phyloP scores from a whole-genome alignment of 2,329 filamentous ascomycete genomes.

The Exophiala lecanii-corni region DNA sequence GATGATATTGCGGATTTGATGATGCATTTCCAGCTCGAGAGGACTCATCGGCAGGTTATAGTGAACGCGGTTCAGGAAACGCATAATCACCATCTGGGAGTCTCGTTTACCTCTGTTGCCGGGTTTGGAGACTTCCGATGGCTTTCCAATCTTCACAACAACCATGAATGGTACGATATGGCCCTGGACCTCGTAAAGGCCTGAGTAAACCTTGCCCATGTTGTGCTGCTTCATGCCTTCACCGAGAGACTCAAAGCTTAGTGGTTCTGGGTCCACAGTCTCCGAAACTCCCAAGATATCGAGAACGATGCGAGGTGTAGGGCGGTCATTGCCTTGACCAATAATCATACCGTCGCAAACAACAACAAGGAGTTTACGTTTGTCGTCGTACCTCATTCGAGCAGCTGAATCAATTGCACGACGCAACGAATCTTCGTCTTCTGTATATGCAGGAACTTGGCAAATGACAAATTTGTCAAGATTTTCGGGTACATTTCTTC shows the following conservation, averaged over 20 bases:
- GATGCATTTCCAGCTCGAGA: slow-evolving; percentile 94
- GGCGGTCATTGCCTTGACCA: slow-evolving; percentile 92
- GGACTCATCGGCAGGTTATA: slow-evolving; percentile 97
- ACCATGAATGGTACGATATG: slow-evolving; percentile 98
- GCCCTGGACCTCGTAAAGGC: slow-evolving; percentile 93
- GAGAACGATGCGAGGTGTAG: slow-evolving; percentile 90
- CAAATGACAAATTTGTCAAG: slow-evolving; percentile 98
- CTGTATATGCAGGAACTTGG: slow-evolving; percentile 95
- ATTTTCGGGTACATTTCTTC: slow-evolving; percentile 88
- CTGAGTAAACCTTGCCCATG: slow-evolving; percentile 98
- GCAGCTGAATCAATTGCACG: slow-evolving; percentile 96
- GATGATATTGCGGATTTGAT: slow-evolving; percentile 98
- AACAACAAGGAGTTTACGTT: slow-evolving; percentile 88
- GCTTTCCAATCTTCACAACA: slow-evolving; percentile 89
- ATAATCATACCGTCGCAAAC: slow-evolving; percentile 99
- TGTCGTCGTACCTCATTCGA: slow-evolving; percentile 95
- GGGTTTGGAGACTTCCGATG: slow-evolving; percentile 67
- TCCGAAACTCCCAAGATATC: slow-evolving; percentile 96
- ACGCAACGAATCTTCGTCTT: slow-evolving; percentile 94
- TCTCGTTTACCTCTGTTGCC: slow-evolving; percentile 99
- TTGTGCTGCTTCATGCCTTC: slow-evolving; percentile 98
- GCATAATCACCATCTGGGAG: slow-evolving; percentile 97
- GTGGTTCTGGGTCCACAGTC: slow-evolving; percentile 85
- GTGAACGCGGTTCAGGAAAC: slow-evolving; percentile 97
- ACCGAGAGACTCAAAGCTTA: slow-evolving; percentile 94